Percentiles rank a stretch among this genome's conserved stretches.
These are phyloP conservation scores for Tetrahymena malaccensis DNA, from an alignment of 73 alveolate genomes.

Conservation along the genomic window DNA sequence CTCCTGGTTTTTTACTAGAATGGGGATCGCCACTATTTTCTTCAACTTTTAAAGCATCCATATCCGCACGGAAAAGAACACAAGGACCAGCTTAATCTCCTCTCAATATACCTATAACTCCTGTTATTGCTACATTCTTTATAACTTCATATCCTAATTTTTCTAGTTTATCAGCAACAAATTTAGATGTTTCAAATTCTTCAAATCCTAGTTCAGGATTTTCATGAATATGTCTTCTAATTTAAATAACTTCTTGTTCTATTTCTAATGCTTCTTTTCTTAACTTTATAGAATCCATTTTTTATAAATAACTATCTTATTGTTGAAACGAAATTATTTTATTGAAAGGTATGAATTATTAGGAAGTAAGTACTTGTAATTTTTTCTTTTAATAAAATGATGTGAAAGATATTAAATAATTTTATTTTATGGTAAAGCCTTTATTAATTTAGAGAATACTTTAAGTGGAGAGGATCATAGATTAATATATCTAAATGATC, in stretches of 20 bases:
- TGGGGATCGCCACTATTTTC: background rate
- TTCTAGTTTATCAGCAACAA: background rate
- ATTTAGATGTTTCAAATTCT: background rate
- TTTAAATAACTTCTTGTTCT: background rate
- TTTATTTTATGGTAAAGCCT: no score
- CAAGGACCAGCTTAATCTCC: conserved; percentile 30
- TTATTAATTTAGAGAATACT: no score
- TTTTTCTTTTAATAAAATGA: no score
- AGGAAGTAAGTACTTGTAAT: no score
- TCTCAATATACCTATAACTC: conserved; percentile 11
- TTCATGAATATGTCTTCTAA: conserved; percentile 9
- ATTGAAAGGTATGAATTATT: background rate
- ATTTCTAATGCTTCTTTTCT: background rate
- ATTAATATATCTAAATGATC: no score
- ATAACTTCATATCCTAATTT: background rate
- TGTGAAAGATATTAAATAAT: no score
- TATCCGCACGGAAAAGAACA: conserved; percentile 43
- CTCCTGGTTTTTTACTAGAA: conserved; percentile 2
- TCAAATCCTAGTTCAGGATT: conserved; percentile 19
- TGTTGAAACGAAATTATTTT: background rate
- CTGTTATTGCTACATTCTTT: conserved; percentile 7
- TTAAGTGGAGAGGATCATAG: no score
- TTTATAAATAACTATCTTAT: background rate
- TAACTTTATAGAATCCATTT: background rate
- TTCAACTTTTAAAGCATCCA: conserved; percentile 19